Evolutionary conservation across 257 asterid species (phyloP).

Genomic region (Solanum clarkiae): DNA sequence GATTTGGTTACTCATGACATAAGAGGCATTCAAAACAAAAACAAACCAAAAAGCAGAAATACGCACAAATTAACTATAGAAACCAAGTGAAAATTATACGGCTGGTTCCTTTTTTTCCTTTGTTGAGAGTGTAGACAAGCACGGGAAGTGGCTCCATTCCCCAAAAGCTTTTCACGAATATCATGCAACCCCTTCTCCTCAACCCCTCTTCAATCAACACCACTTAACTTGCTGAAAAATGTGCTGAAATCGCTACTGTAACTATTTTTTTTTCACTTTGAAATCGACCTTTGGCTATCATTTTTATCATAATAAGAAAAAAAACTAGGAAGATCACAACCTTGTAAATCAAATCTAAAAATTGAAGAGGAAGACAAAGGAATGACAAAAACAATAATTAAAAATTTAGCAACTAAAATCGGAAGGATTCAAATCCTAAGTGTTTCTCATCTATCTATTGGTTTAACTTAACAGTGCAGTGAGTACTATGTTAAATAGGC

Average conservation of each 20-base stretch:
- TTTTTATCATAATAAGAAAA: not conserved
- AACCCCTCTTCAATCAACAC: conserved; percentile 64
- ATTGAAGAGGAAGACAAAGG: too few species aligned
- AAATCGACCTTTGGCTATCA: conserved; percentile 18
- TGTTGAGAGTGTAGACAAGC: conserved; percentile 78
- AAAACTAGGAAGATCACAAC: too few species aligned
- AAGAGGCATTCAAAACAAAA: not conserved
- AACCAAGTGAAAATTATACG: conserved; percentile 18
- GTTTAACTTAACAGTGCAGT: conserved; percentile 3
- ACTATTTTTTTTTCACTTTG: conserved; percentile 38
- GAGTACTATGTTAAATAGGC: conserved; percentile 3
- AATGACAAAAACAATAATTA: conserved; percentile 1
- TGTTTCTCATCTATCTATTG: not conserved
- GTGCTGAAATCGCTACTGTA: conserved; percentile 60
- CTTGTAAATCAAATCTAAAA: too few species aligned
- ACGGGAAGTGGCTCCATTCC: conserved; percentile 53
- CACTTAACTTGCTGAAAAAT: conserved; percentile 56
- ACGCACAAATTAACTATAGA: not conserved
- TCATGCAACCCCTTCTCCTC: conserved; percentile 73
- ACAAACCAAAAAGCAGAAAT: not conserved
- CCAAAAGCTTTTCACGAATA: conserved; percentile 60
- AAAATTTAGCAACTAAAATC: not conserved
- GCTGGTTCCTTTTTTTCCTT: conserved; percentile 97
- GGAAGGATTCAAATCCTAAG: not conserved
- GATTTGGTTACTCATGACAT: not conserved